Percentiles rank a stretch among this genome's conserved stretches.
Conservation (phyloP, 352 stramenopile species). For the Phytopythium helicoides region DNA sequence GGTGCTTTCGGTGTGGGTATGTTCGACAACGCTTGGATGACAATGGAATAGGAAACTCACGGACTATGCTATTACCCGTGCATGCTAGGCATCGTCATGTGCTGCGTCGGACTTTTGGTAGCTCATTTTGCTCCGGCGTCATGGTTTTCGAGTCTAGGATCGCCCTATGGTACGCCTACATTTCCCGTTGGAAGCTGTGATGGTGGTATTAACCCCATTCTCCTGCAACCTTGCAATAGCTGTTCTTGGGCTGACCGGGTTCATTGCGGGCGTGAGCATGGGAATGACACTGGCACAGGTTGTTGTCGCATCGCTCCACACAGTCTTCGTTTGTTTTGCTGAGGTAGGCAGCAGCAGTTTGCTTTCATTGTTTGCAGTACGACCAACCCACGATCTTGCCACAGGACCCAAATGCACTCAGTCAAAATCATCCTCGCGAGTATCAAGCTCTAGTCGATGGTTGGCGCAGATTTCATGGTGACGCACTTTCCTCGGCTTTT, state of each 20-base stretch:
- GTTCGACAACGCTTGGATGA: too few species aligned
- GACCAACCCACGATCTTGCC: too few species aligned
- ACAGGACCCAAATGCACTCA: conserved; percentile 75
- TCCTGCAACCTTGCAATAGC: conserved; percentile 4
- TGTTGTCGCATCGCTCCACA: conserved; percentile 82
- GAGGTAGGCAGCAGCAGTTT: conserved; percentile 60
- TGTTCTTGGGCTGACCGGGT: conserved; percentile 60
- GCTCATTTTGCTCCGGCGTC: conserved; percentile 55
- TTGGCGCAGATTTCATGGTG: conserved; percentile 81
- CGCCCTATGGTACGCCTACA: conserved; percentile 37
- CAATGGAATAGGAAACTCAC: too few species aligned
- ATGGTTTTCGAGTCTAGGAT: conserved; percentile 61
- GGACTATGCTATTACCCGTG: too few species aligned
- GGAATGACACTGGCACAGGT: conserved; percentile 80
- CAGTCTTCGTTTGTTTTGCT: conserved; percentile 88
- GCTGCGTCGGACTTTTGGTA: conserved; percentile 61
- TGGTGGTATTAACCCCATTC: too few species aligned
- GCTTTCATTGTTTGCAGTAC: too few species aligned
- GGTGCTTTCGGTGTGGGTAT: conserved; percentile 68
- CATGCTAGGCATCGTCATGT: conserved; percentile 56
- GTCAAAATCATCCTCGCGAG: conserved; percentile 76
- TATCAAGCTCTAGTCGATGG: conserved; percentile 74
- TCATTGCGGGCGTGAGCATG: conserved; percentile 82
- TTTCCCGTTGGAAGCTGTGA: too few species aligned
- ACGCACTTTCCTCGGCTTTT: conserved; percentile 68